Conservation (phyloP, 2,329 filamentous ascomycete species). For the Verticillium longisporum region DNA sequence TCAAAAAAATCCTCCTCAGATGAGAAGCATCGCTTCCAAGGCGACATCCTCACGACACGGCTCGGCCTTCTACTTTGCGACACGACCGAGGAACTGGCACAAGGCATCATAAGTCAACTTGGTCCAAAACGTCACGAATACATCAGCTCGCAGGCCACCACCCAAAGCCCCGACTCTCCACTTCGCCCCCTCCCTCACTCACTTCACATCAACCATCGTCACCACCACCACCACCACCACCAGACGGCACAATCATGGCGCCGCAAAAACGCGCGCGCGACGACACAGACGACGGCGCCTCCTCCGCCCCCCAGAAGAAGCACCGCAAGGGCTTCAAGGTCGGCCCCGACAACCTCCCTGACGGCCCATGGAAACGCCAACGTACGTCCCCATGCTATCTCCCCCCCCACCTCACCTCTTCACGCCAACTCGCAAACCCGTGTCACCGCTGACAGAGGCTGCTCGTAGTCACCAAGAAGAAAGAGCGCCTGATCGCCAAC, state of each 20-base stretch:
- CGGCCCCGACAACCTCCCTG: slow-evolving; percentile 83
- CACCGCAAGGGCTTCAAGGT: slow-evolving; percentile 70
- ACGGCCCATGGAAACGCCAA: slow-evolving; percentile 82
- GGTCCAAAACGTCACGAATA: no score
- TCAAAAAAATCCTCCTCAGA: not conserved
- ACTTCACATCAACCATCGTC: not conserved
- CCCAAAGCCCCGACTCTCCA: not conserved
- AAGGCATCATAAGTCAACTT: no score
- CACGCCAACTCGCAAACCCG: not conserved
- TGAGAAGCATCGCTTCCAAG: not conserved
- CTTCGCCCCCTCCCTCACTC: not conserved
- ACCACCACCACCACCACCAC: not conserved
- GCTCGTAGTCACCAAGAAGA: slow-evolving; percentile 67
- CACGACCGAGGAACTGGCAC: not conserved
- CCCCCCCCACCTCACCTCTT: not conserved
- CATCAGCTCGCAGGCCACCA: no score
- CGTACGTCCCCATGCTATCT: slow-evolving; percentile 24
- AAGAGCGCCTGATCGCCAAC: slow-evolving; percentile 80
- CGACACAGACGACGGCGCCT: not conserved
- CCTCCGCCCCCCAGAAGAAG: slow-evolving; percentile 34
- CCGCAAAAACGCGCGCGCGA: not conserved
- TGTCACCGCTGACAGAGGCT: not conserved
- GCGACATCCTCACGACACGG: not conserved
- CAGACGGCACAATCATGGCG: not conserved
- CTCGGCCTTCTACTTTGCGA: not conserved